Evolutionary conservation across 495 filamentous ascomycete species (phyloP).

Genomic region (Neurospora pannonica): DNA sequence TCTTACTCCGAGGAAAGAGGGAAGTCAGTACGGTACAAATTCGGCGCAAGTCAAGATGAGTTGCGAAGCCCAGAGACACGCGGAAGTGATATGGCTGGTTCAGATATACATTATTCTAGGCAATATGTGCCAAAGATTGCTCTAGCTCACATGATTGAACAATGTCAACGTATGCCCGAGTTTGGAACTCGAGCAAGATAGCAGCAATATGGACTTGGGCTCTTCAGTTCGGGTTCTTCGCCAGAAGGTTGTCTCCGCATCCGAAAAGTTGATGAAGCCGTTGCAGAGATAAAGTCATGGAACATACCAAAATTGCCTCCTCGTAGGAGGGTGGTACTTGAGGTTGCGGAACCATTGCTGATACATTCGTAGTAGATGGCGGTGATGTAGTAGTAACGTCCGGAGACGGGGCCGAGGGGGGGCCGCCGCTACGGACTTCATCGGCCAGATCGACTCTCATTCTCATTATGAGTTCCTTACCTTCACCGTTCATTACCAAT

Average conservation of each 20-base stretch:
- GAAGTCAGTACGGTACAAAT: background rate
- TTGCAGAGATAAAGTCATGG: background rate
- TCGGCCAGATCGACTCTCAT: no score
- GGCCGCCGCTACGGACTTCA: no score
- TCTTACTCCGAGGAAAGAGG: background rate
- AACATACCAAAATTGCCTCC: no score
- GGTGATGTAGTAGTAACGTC: no score
- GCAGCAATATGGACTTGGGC: background rate
- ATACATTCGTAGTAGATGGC: no score
- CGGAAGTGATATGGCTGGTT: background rate
- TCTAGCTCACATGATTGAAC: no score
- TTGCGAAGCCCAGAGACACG: background rate
- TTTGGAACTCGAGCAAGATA: background rate
- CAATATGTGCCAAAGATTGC: background rate
- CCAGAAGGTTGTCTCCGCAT: background rate
- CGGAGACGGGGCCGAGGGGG: no score
- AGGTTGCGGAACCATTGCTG: no score
- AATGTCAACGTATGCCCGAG: background rate
- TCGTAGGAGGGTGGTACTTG: no score
- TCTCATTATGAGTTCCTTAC: no score
- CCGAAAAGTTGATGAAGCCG: background rate
- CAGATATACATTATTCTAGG: background rate
- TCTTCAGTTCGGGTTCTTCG: background rate
- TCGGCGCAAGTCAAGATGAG: background rate
- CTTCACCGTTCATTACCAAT: no score